These are phyloP conservation scores for Colletotrichum australisinense DNA, from an alignment of 2,329 filamentous ascomycete genomes.

Conservation along the genomic window DNA sequence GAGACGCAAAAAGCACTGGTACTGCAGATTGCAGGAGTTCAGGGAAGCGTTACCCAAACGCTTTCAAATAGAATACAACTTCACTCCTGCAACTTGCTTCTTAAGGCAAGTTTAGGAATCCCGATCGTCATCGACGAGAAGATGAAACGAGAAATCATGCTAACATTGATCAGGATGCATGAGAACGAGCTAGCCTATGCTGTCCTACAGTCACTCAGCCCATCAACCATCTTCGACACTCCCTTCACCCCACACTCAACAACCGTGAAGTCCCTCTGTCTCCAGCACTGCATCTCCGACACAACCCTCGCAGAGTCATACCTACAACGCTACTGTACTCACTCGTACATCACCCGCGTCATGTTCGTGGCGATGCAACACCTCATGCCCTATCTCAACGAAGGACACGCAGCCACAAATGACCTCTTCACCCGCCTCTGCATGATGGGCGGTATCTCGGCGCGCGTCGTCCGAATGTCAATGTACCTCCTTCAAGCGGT, in stretches of 20 bases:
- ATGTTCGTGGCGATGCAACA: constrained; percentile 28
- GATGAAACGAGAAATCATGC: too few species aligned
- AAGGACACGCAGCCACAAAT: constrained; percentile 13
- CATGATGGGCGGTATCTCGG: constrained; percentile 30
- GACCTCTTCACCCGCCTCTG: constrained; percentile 29
- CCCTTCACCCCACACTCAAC: constrained; percentile 13
- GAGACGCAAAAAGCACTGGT: constrained; percentile 9
- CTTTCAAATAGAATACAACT: constrained; percentile 20
- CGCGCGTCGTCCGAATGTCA: constrained; percentile 31
- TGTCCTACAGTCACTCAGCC: constrained; percentile 17
- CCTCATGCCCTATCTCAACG: constrained; percentile 30
- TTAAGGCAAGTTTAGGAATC: neutral
- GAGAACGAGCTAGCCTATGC: constrained; percentile 31
- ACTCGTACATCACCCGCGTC: constrained; percentile 27
- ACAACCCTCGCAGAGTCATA: constrained; percentile 27
- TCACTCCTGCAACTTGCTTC: constrained; percentile 21
- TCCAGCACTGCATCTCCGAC: constrained; percentile 31
- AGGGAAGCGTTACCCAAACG: constrained; percentile 8
- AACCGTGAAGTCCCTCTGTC: constrained; percentile 22
- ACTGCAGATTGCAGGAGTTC: constrained; percentile 16
- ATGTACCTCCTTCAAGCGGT: constrained; percentile 29
- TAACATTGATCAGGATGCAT: constrained; percentile 17
- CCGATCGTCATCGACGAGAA: neutral
- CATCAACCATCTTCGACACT: constrained; percentile 18
- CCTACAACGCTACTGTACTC: constrained; percentile 7